These are phyloP conservation scores for Tremella fuciformis DNA, from an alignment of 768 basidiomycete genomes.

Conservation along the genomic window DNA sequence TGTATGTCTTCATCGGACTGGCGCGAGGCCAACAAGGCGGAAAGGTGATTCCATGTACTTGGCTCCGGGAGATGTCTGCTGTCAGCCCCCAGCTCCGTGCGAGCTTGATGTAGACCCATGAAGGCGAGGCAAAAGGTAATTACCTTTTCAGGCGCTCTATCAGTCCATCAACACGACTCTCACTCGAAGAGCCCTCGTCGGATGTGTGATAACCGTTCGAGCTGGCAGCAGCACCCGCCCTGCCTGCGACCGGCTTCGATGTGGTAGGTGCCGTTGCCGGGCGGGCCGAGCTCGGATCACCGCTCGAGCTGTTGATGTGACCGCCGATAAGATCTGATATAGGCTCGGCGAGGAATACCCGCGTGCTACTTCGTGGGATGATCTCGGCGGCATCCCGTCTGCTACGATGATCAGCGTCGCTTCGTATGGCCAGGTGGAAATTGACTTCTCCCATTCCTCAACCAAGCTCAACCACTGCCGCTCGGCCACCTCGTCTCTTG, in stretches of 20 bases:
- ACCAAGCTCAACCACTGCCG: constrained; percentile 1
- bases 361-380: neutral
- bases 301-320: too few species aligned
- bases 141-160: neutral
- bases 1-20: constrained; percentile 67
- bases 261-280: too few species aligned
- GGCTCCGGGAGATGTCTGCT: constrained; percentile 37
- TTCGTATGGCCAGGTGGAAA: neutral
- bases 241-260: too few species aligned
- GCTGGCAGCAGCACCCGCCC: too few species aligned
- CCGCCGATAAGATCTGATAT: neutral
- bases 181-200: neutral
- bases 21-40: constrained; percentile 24
- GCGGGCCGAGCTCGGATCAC: too few species aligned
- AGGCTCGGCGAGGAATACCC: neutral
- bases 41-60: constrained; percentile 28
- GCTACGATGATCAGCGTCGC: too few species aligned
- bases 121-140: neutral
- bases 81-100: constrained; percentile 7
- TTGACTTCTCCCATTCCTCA: neutral
- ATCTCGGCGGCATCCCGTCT: too few species aligned
- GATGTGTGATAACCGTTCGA: neutral
- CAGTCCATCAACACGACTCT: neutral
- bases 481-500: neutral
- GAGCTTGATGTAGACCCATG: neutral